Percentiles rank a stretch among this genome's conserved stretches.
These are phyloP conservation scores for Knufia fluminis DNA, from an alignment of 2,329 filamentous ascomycete species.

Conservation along the genomic window DNA sequence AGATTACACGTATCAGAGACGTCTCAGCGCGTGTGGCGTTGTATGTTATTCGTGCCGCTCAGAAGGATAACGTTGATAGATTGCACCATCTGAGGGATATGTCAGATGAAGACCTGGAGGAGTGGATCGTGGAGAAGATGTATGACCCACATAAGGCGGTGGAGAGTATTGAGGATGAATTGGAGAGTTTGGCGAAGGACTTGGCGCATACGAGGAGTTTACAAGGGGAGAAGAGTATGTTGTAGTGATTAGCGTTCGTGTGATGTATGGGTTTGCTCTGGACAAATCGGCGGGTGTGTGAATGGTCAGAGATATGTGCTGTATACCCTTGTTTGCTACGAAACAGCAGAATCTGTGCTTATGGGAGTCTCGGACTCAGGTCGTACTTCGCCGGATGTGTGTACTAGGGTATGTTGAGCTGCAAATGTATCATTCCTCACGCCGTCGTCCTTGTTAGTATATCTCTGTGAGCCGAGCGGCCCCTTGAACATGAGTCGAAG, in stretches of 20 bases:
- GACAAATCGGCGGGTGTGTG: too few relatives aligned
- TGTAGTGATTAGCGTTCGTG: too few relatives aligned
- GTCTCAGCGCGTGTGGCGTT: constrained; percentile 78
- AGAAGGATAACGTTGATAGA: constrained; percentile 62
- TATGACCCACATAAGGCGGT: constrained; percentile 42
- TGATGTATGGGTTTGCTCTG: too few relatives aligned
- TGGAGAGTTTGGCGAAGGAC: constrained; percentile 22
- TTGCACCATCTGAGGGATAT: constrained; percentile 36
- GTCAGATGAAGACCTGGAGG: constrained; percentile 35
- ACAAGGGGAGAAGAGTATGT: neutral
- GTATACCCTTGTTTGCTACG: neutral
- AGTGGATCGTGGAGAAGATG: constrained; percentile 42
- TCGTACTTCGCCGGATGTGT: too few relatives aligned
- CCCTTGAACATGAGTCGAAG: too few relatives aligned
- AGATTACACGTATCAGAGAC: constrained; percentile 82
- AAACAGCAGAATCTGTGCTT: neutral
- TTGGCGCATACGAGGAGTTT: constrained; percentile 6
- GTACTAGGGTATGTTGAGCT: too few relatives aligned
- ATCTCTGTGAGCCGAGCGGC: too few relatives aligned
- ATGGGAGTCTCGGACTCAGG: neutral
- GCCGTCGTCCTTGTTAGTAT: too few relatives aligned
- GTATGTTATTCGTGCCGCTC: constrained; percentile 86
- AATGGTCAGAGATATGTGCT: neutral
- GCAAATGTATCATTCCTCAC: too few relatives aligned
- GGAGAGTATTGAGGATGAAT: constrained; percentile 38